Percentiles rank a stretch among this genome's conserved stretches.
Conservation (phyloP, 1,284 basidiomycete genomes). For the Fomitopsis palustris region DNA sequence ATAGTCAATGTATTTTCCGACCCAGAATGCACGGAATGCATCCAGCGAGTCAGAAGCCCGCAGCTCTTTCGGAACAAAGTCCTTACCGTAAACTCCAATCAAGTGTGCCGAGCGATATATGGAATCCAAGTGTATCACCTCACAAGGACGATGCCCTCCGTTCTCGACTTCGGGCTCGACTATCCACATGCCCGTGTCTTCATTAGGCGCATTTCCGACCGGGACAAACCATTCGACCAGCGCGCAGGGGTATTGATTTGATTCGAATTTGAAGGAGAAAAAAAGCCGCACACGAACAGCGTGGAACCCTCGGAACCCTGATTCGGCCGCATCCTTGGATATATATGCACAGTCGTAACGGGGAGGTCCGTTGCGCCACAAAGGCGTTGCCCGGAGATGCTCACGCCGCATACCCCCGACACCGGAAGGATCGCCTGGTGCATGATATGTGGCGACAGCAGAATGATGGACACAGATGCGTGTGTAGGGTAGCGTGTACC, state of each 20-base stretch:
- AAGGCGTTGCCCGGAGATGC: constrained; percentile 14
- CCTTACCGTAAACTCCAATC: constrained; percentile 7
- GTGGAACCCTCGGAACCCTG: constrained; percentile 1
- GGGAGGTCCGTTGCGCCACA: constrained; percentile 11
- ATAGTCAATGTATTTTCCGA: not conserved
- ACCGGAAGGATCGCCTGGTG: constrained; percentile 25
- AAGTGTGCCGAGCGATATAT: constrained; percentile 15
- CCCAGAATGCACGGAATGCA: not conserved
- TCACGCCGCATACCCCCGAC: constrained; percentile 21
- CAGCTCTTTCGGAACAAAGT: not conserved
- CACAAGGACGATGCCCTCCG: not conserved
- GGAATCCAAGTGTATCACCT: constrained; percentile 10
- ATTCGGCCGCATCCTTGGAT: not conserved
- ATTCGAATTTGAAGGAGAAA: constrained; percentile 7
- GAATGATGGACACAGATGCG: constrained; percentile 10
- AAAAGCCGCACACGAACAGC: constrained; percentile 7
- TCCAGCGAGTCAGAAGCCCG: not conserved
- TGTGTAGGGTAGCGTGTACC: not conserved
- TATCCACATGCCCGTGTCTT: constrained; percentile 21
- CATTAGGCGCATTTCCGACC: constrained; percentile 12
- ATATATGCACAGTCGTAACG: constrained; percentile 15
- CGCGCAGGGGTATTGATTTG: constrained; percentile 14
- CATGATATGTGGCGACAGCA: constrained; percentile 16
- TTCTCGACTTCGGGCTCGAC: constrained; percentile 13
- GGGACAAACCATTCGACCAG: constrained; percentile 19